Evolutionary conservation across 2,329 filamentous ascomycete genomes (phyloP).

Genomic region (Tolypocladium tropicale): DNA sequence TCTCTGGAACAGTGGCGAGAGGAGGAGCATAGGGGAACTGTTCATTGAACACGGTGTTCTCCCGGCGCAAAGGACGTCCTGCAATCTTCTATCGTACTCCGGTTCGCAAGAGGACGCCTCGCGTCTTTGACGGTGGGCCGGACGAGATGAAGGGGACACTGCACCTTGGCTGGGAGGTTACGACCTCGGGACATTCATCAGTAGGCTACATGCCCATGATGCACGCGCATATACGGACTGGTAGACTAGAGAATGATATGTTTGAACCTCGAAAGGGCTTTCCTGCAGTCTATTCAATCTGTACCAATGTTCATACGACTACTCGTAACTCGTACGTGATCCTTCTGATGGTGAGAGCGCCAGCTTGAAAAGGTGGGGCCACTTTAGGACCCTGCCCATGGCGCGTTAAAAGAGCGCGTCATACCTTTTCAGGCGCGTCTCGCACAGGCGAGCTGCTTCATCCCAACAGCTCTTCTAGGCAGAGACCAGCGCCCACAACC

Average conservation of each 20-base stretch:
- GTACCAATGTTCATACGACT: too few relatives aligned
- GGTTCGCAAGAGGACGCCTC: background rate
- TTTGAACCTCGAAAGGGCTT: background rate
- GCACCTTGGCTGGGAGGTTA: constrained; percentile 23
- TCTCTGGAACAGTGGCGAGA: constrained; percentile 16
- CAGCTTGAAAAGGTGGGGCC: background rate
- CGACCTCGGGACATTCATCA: constrained; percentile 31
- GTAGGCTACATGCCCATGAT: background rate
- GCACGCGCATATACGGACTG: background rate
- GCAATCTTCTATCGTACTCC: constrained; percentile 19
- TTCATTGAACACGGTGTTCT: constrained; percentile 35
- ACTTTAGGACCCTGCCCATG: background rate
- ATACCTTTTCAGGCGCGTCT: constrained; percentile 10
- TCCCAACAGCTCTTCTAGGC: background rate
- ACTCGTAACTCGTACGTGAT: background rate
- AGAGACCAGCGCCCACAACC: background rate
- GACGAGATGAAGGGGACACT: constrained; percentile 14
- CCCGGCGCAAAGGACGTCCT: constrained; percentile 22
- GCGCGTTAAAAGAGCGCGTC: constrained; percentile 17
- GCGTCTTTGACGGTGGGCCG: constrained; percentile 3
- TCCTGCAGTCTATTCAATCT: too few relatives aligned
- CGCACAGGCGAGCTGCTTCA: background rate
- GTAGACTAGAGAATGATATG: background rate
- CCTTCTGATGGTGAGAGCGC: background rate
- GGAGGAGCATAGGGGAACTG: constrained; percentile 23